phyloP scores from a whole-genome alignment of 1,284 basidiomycete genomes.

The Omphalotus olearius region DNA sequence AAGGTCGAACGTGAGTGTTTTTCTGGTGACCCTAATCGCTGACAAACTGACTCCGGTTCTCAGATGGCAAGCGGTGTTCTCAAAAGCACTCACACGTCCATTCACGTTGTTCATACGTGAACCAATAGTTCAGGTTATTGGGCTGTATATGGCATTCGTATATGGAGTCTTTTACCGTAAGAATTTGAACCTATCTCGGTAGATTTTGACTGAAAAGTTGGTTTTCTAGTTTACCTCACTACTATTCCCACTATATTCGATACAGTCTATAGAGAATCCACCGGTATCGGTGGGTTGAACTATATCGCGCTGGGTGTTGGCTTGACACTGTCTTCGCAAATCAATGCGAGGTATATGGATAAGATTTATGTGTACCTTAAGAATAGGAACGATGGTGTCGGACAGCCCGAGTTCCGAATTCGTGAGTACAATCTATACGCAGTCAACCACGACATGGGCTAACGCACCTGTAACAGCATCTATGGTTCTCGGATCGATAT shows the following conservation, averaged over 20 bases:
- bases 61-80: slow-evolving; percentile 24
- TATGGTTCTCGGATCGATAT: slow-evolving; percentile 52
- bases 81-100: slow-evolving; percentile 16
- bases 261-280: slow-evolving; percentile 2
- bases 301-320: slow-evolving; percentile 10
- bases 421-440: slow-evolving; percentile 16
- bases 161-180: slow-evolving; percentile 22
- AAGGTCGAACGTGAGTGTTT: slow-evolving; percentile 35
- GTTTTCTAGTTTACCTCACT: slow-evolving; percentile 13
- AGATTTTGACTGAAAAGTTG: not conserved
- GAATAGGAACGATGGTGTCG: slow-evolving; percentile 12
- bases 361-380: slow-evolving; percentile 17
- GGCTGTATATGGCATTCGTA: slow-evolving; percentile 18
- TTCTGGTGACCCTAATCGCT: no score
- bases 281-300: slow-evolving; percentile 8
- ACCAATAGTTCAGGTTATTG: slow-evolving; percentile 17
- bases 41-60: not conserved
- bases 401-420: slow-evolving; percentile 15
- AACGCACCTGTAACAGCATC: slow-evolving; percentile 33
- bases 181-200: no score
- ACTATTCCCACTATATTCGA: slow-evolving; percentile 10
- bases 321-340: slow-evolving; percentile 35
- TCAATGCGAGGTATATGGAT: slow-evolving; percentile 19
- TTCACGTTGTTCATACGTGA: slow-evolving; percentile 15
- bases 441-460: no score